These are phyloP conservation scores for Geranium brycei DNA, from an alignment of 345 rosid species.

Conservation along the genomic window DNA sequence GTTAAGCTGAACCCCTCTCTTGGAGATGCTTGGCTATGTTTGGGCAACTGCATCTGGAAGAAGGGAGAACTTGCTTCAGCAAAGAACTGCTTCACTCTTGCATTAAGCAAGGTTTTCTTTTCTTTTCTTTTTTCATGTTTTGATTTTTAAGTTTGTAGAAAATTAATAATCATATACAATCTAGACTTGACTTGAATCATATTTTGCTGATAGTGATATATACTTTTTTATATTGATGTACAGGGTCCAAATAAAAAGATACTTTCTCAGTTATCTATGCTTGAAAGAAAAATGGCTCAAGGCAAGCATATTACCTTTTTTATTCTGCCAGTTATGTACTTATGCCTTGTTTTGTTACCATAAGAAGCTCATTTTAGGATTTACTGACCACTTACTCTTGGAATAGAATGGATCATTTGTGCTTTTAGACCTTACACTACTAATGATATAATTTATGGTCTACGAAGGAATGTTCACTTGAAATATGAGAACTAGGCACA, in stretches of 20 bases:
- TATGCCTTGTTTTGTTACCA: constrained; percentile 1
- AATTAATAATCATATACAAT: background rate
- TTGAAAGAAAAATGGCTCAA: constrained; percentile 63
- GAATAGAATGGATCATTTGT: background rate
- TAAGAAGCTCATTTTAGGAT: background rate
- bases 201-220: background rate
- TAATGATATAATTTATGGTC: no score
- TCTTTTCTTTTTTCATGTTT: background rate
- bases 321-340: background rate
- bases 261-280: constrained; percentile 60
- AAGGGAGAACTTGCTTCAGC: constrained; percentile 61
- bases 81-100: constrained; percentile 58
- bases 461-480: no score
- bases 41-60: constrained; percentile 72
- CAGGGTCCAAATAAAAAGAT: constrained; percentile 63
- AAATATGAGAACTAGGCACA: no score
- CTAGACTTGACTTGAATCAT: background rate
- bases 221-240: constrained; percentile 10
- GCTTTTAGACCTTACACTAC: constrained; percentile 2
- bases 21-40: constrained; percentile 64
- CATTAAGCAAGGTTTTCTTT: constrained; percentile 45
- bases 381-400: background rate
- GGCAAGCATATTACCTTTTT: constrained; percentile 24
- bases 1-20: constrained; percentile 69
- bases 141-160: background rate